Conservation (phyloP, 306 rosid species). For the Alnus rubra region DNA sequence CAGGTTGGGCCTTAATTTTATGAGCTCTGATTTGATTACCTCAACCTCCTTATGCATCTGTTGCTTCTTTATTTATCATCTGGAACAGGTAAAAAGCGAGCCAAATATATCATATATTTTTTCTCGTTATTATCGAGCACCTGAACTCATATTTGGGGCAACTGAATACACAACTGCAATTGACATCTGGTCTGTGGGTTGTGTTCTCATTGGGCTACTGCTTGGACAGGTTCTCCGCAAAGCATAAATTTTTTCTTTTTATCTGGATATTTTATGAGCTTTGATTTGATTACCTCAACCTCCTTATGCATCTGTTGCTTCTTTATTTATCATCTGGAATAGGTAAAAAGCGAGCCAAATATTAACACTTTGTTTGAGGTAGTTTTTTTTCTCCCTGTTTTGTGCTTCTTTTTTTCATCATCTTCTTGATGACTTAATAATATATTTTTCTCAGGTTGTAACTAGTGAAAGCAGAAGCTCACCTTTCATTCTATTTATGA, state of each 20-base stretch:
- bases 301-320: conserved; percentile 10
- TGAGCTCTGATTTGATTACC: background rate
- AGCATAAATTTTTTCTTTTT: background rate
- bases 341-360: conserved; percentile 78
- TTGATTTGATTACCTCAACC: background rate
- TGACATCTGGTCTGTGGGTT: conserved; percentile 74
- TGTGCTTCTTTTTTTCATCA: conserved; percentile 13
- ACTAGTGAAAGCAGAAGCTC: conserved; percentile 74
- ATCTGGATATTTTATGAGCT: background rate
- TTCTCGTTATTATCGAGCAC: conserved; percentile 74
- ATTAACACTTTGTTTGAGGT: too few relatives aligned
- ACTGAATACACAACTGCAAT: conserved; percentile 74
- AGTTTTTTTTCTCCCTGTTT: conserved; percentile 23
- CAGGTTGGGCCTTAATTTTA: background rate
- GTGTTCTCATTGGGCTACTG: conserved; percentile 64
- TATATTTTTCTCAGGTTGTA: too few relatives aligned
- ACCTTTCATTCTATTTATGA: conserved; percentile 97
- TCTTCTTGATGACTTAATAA: too few relatives aligned
- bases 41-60: conserved; percentile 8
- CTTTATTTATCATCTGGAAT: too few relatives aligned
- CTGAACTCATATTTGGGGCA: conserved; percentile 74
- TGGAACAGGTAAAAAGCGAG: conserved; percentile 62
- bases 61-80: too few relatives aligned
- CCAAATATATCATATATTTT: conserved; percentile 78
- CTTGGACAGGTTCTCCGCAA: conserved; percentile 61